Evolutionary conservation across 2,329 filamentous ascomycete species (phyloP), one percentile per base, ranked within the genome.

Genomic region (Fusarium clavum): DNA sequence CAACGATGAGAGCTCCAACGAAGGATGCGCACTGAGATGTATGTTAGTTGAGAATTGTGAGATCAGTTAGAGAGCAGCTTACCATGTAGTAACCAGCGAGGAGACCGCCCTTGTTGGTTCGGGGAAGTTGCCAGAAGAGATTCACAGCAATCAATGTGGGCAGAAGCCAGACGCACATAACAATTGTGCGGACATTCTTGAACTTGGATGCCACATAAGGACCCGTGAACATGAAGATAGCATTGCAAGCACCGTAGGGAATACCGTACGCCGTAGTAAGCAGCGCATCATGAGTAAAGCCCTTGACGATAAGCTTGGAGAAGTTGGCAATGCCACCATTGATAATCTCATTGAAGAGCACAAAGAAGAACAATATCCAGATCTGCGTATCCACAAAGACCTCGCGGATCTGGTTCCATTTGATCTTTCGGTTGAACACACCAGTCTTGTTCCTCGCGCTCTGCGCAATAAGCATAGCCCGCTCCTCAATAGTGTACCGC

Each of bases 391-490:
- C 86, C 7, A 82, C 63, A 4, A 85, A 62, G 0, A 84, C 84
- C 71, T 87, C 85, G 10, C 79, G 78, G 57, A 87, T 82, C 69
- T 87, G 85, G 29, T 79, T 76, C 70, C 76, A 78, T 66, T 86
- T 85, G 75, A 87, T 84, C n/a, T 77, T 79, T 52, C 80, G 78
- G 71, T 84, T 86, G 20, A 85, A 79, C 14, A 87, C 81, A 22
- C 84, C 84, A 1, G 82, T 83, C 54, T 79, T 76, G 54, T 86
- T 83, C 2, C 81, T 76, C 4, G 81, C 86, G 41, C 93, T 84
- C 76, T 90, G 92, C 62, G 85, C 87, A 4, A 91, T 89, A 0
- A 86, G 90, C 51, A 88, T 81, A 16, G 73, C 75, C 3, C 75
- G 72, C 56, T 77, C 75, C 45, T 75, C 72, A 3, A 74, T 47